Evolutionary conservation across 2,329 filamentous ascomycete genomes (phyloP).

Genomic region (Hyphodiscus sp.): DNA sequence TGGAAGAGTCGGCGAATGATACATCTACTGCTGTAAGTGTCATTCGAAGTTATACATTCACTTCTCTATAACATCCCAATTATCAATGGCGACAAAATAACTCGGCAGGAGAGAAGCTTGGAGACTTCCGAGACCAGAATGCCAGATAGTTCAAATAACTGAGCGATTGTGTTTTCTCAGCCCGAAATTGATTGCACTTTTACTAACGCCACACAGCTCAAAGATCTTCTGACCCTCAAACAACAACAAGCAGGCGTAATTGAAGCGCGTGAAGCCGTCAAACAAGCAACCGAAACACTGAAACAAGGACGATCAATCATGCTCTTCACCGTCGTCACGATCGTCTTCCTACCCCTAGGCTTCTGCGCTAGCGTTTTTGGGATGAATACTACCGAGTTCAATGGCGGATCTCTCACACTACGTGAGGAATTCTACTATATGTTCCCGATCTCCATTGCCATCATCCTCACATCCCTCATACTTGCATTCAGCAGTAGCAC

Average conservation of each 20-base stretch:
- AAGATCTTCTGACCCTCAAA: slow-evolving; percentile 37
- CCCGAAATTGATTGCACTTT: too few relatives aligned
- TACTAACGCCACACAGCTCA: too few relatives aligned
- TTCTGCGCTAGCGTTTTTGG: slow-evolving; percentile 4
- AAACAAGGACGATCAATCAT: slow-evolving; percentile 1
- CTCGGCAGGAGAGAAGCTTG: too few relatives aligned
- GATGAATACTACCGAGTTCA: slow-evolving; percentile 4
- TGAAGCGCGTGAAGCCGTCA: slow-evolving; percentile 27
- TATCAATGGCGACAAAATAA: too few relatives aligned
- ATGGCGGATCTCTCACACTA: background rate
- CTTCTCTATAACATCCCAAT: too few relatives aligned
- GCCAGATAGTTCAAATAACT: too few relatives aligned
- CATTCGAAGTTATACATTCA: too few relatives aligned
- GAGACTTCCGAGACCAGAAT: too few relatives aligned
- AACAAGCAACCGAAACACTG: background rate
- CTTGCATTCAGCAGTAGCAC: background rate
- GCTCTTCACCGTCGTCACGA: slow-evolving; percentile 1
- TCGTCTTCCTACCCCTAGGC: slow-evolving; percentile 1
- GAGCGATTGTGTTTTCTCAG: too few relatives aligned
- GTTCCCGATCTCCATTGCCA: slow-evolving; percentile 4
- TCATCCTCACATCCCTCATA: background rate
- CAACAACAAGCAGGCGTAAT: slow-evolving; percentile 41
- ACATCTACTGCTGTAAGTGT: too few relatives aligned
- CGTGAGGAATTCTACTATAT: slow-evolving; percentile 9
- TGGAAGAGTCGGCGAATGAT: too few relatives aligned